Percentiles rank a stretch among this genome's conserved stretches.
These are phyloP conservation scores for Solioccasus polychromus DNA, from an alignment of 768 basidiomycete genomes.

Conservation along the genomic window DNA sequence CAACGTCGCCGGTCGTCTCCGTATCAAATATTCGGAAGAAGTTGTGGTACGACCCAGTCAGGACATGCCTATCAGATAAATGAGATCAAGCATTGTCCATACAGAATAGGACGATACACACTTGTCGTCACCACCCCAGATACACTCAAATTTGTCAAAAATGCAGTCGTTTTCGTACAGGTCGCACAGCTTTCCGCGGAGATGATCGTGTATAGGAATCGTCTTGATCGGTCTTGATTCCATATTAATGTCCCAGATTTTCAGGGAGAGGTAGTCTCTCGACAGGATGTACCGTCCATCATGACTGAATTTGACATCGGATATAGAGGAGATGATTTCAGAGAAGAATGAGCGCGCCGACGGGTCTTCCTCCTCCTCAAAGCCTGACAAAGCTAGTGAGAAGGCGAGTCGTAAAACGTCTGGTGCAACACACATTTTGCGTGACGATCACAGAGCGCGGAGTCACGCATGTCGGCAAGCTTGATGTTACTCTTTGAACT, in stretches of 20 bases:
- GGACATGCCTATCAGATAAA: conserved; percentile 65
- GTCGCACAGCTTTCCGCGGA: conserved; percentile 96
- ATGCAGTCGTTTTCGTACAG: conserved; percentile 99
- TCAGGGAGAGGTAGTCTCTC: conserved; percentile 94
- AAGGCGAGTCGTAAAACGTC: background rate
- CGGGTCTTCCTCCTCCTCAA: conserved; percentile 98
- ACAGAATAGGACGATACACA: conserved; percentile 42
- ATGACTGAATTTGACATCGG: conserved; percentile 98
- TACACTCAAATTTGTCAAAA: conserved; percentile 99
- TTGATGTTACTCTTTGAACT: conserved; percentile 99
- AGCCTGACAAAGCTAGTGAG: conserved; percentile 54
- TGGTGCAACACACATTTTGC: conserved; percentile 76
- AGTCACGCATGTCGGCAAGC: conserved; percentile 98
- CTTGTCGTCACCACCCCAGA: conserved; percentile 96
- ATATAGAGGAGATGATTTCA: conserved; percentile 99
- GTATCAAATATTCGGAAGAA: conserved; percentile 99
- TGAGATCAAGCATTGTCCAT: conserved; percentile 8
- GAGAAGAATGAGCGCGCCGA: conserved; percentile 98
- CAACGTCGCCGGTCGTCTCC: conserved; percentile 82
- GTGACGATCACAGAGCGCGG: conserved; percentile 92
- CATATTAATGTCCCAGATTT: conserved; percentile 99
- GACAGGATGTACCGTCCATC: conserved; percentile 97
- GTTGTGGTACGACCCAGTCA: conserved; percentile 99
- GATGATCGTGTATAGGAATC: conserved; percentile 97
- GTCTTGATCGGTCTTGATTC: conserved; percentile 95